Base-by-base conservation (phyloP, 2,329 filamentous ascomycete species). In the Fusarium falciforme region DNA sequence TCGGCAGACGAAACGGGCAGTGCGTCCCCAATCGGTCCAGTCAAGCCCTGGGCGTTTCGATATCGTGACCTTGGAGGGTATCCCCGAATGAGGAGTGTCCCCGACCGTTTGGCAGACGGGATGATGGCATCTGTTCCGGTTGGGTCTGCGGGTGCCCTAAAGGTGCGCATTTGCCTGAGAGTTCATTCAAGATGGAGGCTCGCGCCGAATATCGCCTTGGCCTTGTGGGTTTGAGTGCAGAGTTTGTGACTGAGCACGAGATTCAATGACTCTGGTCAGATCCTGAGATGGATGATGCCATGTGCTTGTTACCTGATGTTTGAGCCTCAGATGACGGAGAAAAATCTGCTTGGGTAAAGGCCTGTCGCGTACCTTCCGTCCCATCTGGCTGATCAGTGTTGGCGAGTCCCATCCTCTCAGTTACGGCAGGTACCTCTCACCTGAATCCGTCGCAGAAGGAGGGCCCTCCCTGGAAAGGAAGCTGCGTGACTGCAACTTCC, bases 61-160 rank as follows among this genome's bases (percentile, higher is more conserved):
- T 33, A 62, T 61, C 52, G 54, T 63, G 57, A 47, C 63, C 63
- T 36, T 40, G 60, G 55, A 52, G 47, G 44, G 68, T 27, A 20
- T 42, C 52, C 54, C 62, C 54, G 33, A 59, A 64, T 10, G 42
- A 54, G 61, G 44, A 59, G 54, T 29, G 27, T 44, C 54, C 61
- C 66, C 66, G 66, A 40, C 55, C 20, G 52, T 64, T 27, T 64
- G 61, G 54, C 61, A 72, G 44, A 40, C 61, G 68, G 71, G 35
- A 54, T 60, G 64, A 55, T 74, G 65, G 72, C 40, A 74, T 49
- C 52, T n/a, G 57, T 67, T 65, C 72, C 69, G 72, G 66, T 62
- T 73, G 72, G 72, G 38, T 44, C 47, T 58, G 36, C 17, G 27
- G 20, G 29, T 14, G 54, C 40, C 36, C 27, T 42, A 8, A 40